Base-by-base conservation (phyloP, 352 stramenopile species). In the Phytophthora syringae region DNA sequence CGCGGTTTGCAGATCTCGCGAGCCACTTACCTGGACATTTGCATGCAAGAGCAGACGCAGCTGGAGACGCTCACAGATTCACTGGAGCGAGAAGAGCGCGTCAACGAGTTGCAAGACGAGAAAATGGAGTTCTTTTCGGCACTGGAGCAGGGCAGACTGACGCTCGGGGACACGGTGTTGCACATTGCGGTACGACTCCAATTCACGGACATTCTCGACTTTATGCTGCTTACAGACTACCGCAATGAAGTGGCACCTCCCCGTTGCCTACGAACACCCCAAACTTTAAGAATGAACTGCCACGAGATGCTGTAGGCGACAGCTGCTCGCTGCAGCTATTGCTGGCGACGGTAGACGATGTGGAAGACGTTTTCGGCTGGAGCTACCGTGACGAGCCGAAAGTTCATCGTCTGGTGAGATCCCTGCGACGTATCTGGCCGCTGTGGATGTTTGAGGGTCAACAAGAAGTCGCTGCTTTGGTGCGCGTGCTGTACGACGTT, bases 41-140 rank as follows among this genome's bases (percentile, higher is more conserved):
- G 78, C 72, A 79, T 84, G 50, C 77, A 85, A 3, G 84, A 89
- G 42, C 66, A 92, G 48, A 76, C 67, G 18, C 51, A 74, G 12
- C 60, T 94, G 30, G 76, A 90, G 49, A 63, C 71, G 18, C 57
- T 92, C 22, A 82, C 77, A 3, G 86, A 94, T 54, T 90, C 84
- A 7, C 52, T 80, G 6, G 73, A 90, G 52, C 77, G 77, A 40
- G 84, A 92, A 39, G 54, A 73, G 22, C 66, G 59, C 32, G 54
- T 67, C 11, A 74, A 81, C 18, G 70, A 71, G 24, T 69, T 92
- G 24, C 67, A 87, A 49, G 76, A 90, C 61, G 84, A 94, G 65
- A 90, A 91, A 25, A 90, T 90, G 77, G 77, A 90, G 54, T 88
- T 94, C 58, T 92, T 90, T 36, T 63, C 71, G 2, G 86, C 84